Evolutionary conservation across 176 grass and related monocot genomes (phyloP).

Genomic region (Urochloa ruziziensis): DNA sequence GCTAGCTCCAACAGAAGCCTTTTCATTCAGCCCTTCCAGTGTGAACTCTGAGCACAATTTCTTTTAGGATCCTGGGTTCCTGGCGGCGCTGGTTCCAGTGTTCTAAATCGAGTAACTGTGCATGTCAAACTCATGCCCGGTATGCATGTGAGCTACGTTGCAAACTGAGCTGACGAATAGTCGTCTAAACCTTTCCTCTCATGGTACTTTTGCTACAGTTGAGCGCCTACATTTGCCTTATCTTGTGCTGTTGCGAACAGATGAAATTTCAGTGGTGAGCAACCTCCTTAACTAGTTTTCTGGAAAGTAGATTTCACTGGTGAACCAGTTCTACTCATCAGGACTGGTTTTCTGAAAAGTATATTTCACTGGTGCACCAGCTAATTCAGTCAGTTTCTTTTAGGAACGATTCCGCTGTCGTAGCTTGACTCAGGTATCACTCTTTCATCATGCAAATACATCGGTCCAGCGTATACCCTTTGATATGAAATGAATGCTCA

Average conservation of each 20-base stretch:
- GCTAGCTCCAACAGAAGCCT: slow-evolving; percentile 39
- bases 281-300: background rate
- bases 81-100: background rate
- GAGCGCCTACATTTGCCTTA: background rate
- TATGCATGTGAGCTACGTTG: background rate
- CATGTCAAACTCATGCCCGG: background rate
- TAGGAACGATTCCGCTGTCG: background rate
- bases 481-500: too few relatives aligned
- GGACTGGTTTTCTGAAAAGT: background rate
- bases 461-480: background rate
- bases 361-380: slow-evolving; percentile 11
- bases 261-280: slow-evolving; percentile 6
- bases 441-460: background rate
- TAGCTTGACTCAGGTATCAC: slow-evolving; percentile 14
- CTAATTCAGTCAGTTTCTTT: background rate
- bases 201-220: background rate
- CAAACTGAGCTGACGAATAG: background rate
- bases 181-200: background rate
- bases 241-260: background rate
- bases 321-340: background rate
- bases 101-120: background rate
- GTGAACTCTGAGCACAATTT: slow-evolving; percentile 31
- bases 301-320: slow-evolving; percentile 6
- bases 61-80: slow-evolving; percentile 18
- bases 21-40: slow-evolving; percentile 10